Evolutionary conservation across 768 basidiomycete genomes (phyloP).

Genomic region (Tephrocybe rancida): DNA sequence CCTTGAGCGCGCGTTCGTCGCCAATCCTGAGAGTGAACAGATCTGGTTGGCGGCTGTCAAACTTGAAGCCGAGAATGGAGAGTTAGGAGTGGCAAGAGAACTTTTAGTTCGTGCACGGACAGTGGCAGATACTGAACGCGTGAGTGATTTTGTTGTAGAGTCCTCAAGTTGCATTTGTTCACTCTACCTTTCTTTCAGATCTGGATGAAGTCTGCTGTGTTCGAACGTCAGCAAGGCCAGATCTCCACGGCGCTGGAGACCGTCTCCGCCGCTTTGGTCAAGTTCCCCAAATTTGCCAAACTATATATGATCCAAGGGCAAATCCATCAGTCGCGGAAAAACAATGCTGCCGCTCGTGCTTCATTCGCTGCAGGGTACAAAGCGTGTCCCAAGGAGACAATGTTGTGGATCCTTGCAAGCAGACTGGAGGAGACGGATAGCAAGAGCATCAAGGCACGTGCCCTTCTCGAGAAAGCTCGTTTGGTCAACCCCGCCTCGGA

Average conservation of each 20-base stretch:
- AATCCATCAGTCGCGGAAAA: constrained; percentile 68
- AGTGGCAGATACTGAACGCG: constrained; percentile 91
- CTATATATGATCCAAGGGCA: constrained; percentile 98
- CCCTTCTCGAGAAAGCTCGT: constrained; percentile 88
- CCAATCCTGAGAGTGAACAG: constrained; percentile 95
- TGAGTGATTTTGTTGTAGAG: constrained; percentile 34
- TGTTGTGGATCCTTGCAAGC: constrained; percentile 89
- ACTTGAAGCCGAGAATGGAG: constrained; percentile 93
- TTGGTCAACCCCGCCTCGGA: constrained; percentile 86
- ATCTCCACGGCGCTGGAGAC: constrained; percentile 75
- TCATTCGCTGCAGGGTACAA: constrained; percentile 86
- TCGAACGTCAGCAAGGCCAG: constrained; percentile 88
- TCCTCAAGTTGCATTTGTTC: constrained; percentile 2
- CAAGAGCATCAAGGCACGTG: constrained; percentile 90
- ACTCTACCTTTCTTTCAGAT: constrained; percentile 53
- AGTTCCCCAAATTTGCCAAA: constrained; percentile 90
- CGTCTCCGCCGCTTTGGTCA: constrained; percentile 70
- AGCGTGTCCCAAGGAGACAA: constrained; percentile 81
- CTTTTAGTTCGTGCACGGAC: constrained; percentile 86
- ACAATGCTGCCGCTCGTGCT: constrained; percentile 68
- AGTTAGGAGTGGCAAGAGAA: constrained; percentile 83
- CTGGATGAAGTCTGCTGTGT: constrained; percentile 98
- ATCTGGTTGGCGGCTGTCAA: constrained; percentile 99
- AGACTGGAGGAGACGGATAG: constrained; percentile 89
- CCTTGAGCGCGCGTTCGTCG: constrained; percentile 87